phyloP scores from a whole-genome alignment of 257 asterid species.

The Mitragyna speciosa region DNA sequence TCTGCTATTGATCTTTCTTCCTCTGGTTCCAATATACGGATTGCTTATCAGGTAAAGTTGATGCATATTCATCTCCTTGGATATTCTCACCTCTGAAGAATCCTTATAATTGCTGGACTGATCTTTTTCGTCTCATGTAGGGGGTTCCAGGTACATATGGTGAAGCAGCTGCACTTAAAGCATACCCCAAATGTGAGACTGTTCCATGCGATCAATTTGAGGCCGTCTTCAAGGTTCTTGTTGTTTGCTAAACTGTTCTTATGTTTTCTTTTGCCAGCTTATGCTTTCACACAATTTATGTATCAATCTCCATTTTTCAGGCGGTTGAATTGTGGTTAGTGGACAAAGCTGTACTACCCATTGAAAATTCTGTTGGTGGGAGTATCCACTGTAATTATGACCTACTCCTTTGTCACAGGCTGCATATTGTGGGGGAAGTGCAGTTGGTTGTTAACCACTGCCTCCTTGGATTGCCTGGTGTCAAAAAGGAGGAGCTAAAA shows the following conservation, averaged over 20 bases:
- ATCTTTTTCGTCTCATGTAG: conserved; percentile 32
- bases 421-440: conserved; percentile 96
- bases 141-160: conserved; percentile 92
- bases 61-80: neutral
- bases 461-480: conserved; percentile 87
- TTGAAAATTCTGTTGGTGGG: conserved; percentile 93
- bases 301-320: conserved; percentile 40
- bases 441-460: conserved; percentile 74
- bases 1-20: conserved; percentile 47
- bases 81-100: neutral
- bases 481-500: conserved; percentile 71
- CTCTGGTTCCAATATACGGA: conserved; percentile 61
- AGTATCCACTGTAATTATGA: conserved; percentile 95
- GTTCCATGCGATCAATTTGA: conserved; percentile 91
- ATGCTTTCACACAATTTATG: conserved; percentile 17
- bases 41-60: conserved; percentile 79
- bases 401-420: conserved; percentile 81
- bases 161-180: conserved; percentile 90
- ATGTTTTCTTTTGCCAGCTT: conserved; percentile 8
- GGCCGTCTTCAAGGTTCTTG: conserved; percentile 74
- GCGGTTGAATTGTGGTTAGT: conserved; percentile 97
- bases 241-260: conserved; percentile 9
- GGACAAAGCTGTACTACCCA: conserved; percentile 92
- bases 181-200: conserved; percentile 83
- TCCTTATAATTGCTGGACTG: neutral